Conservation (phyloP, 2,329 filamentous ascomycete genomes). For the Eutypa lata region DNA sequence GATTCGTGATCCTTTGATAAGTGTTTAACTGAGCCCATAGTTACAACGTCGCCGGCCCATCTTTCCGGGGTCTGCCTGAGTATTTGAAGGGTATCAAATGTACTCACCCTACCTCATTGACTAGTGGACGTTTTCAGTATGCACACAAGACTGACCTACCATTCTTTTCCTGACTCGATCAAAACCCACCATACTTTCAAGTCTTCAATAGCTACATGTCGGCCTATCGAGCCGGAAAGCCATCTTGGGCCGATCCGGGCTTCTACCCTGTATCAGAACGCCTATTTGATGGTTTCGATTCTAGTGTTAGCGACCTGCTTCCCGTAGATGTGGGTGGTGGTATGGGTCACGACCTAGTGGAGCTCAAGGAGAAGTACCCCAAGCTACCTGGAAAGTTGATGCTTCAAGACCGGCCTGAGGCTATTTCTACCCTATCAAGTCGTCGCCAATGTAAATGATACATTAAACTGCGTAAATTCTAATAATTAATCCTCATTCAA, state of each 20-base stretch:
- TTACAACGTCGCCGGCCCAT: constrained; percentile 32
- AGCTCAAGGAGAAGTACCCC: constrained; percentile 27
- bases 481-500: too few species aligned
- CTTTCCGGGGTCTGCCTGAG: constrained; percentile 30
- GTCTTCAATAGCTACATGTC: constrained; percentile 35
- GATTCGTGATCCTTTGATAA: neutral
- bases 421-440: constrained; percentile 13
- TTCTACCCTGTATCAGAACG: constrained; percentile 22
- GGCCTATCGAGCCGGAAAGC: constrained; percentile 34
- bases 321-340: constrained; percentile 40
- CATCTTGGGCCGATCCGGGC: constrained; percentile 32
- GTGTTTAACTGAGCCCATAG: constrained; percentile 20
- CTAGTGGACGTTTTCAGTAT: constrained; percentile 33
- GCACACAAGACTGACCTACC: constrained; percentile 32
- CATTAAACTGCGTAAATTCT: too few species aligned
- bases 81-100: constrained; percentile 30
- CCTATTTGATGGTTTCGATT: constrained; percentile 14
- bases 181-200: constrained; percentile 31
- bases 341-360: constrained; percentile 34
- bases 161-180: constrained; percentile 35
- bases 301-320: constrained; percentile 25
- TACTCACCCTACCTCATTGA: constrained; percentile 19
- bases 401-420: constrained; percentile 32
- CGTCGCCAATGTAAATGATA: too few species aligned
- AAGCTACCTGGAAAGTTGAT: constrained; percentile 30